These are phyloP conservation scores for Amanita brunnescens DNA, from an alignment of 768 basidiomycete species.

Conservation along the genomic window DNA sequence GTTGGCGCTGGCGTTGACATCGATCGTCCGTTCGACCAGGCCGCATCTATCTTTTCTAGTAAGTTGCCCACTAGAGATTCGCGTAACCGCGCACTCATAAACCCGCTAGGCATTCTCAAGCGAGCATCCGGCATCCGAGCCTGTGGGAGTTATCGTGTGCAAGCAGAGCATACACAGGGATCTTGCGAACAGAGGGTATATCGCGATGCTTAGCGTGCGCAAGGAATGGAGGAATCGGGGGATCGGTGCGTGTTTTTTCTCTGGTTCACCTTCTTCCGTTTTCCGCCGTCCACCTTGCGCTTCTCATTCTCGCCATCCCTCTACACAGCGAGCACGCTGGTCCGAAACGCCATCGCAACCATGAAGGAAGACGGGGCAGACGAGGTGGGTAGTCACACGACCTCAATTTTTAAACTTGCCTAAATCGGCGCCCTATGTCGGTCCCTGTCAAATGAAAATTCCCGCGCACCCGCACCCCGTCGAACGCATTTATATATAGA, in stretches of 20 bases:
- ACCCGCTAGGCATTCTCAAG: slow-evolving; percentile 47
- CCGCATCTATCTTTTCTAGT: slow-evolving; percentile 84
- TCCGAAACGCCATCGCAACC: slow-evolving; percentile 69
- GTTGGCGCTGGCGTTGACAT: slow-evolving; percentile 27
- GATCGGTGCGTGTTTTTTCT: slow-evolving; percentile 59
- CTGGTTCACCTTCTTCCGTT: slow-evolving; percentile 26
- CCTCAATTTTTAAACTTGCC: not conserved
- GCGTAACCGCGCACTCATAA: not conserved
- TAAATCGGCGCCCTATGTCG: not conserved
- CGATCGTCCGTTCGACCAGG: slow-evolving; percentile 43
- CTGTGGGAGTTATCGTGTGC: slow-evolving; percentile 92
- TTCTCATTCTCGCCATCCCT: not conserved
- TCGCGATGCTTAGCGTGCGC: slow-evolving; percentile 93
- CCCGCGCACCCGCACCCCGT: not conserved
- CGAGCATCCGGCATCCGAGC: slow-evolving; percentile 32
- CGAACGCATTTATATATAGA: slow-evolving; percentile 32
- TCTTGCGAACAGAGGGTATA: slow-evolving; percentile 80
- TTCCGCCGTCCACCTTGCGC: not conserved
- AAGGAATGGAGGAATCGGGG: slow-evolving; percentile 82
- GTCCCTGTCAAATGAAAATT: not conserved
- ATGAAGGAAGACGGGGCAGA: slow-evolving; percentile 82
- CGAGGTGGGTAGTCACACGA: slow-evolving; percentile 53
- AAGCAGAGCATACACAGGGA: slow-evolving; percentile 89
- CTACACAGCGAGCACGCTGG: slow-evolving; percentile 72
- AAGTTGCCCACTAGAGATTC: slow-evolving; percentile 7